Percentiles rank a stretch among this genome's conserved stretches.
Evolutionary conservation across 73 alveolate genomes (phyloP).

Genomic region (Tetrahymena malaccensis): DNA sequence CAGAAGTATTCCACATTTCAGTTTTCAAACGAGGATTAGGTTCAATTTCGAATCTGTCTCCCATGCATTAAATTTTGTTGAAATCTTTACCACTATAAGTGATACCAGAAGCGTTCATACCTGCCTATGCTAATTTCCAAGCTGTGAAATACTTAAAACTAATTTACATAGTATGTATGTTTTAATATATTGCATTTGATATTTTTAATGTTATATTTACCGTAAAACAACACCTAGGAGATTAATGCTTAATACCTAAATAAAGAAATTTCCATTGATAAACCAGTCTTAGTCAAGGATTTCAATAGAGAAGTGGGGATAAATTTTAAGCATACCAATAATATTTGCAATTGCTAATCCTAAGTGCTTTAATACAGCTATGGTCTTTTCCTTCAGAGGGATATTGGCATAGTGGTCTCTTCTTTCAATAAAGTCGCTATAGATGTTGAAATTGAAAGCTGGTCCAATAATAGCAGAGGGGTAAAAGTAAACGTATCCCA

Average conservation of each 20-base stretch:
- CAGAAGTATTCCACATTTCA: conserved; percentile 25
- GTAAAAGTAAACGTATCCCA: background rate
- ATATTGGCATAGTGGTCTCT: background rate
- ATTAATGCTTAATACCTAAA: background rate
- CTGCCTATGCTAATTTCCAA: conserved; percentile 19
- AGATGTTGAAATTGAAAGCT: background rate
- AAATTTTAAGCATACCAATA: background rate
- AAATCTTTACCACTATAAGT: conserved; percentile 25
- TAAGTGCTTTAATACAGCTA: background rate
- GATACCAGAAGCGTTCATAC: conserved; percentile 33
- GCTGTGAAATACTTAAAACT: conserved; percentile 34
- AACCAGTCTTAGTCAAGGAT: background rate
- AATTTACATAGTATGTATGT: background rate
- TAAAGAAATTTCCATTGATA: background rate
- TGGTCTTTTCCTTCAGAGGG: background rate
- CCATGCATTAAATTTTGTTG: conserved; percentile 7
- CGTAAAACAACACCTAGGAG: background rate
- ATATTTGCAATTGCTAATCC: background rate
- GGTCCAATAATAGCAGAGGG: background rate
- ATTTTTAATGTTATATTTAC: background rate
- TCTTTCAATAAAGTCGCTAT: background rate
- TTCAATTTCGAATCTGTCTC: conserved; percentile 13
- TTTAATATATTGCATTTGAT: background rate
- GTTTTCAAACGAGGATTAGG: conserved; percentile 23
- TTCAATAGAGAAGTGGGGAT: background rate